A percentile compares a stretch with the other conserved stretches of the same genome.
phyloP scores from a whole-genome alignment of 1,284 basidiomycete genomes.

The Phaffia rhodozyma region DNA sequence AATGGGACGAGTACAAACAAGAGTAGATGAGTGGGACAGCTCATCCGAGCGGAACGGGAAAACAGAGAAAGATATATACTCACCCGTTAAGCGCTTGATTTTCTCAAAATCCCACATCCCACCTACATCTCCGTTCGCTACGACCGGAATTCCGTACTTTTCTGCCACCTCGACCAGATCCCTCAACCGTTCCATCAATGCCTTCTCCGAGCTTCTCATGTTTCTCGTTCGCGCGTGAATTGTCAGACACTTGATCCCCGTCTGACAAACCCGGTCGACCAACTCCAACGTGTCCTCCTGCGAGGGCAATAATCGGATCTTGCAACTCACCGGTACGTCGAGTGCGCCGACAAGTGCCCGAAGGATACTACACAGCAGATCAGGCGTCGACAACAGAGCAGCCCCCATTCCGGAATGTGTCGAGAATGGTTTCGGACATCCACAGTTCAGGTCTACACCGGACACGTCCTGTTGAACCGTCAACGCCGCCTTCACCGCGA shows the following conservation, averaged over 20 bases:
- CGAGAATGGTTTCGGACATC: constrained; percentile 91
- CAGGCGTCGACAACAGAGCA: constrained; percentile 80
- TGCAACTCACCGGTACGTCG: constrained; percentile 73
- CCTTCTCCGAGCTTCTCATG: constrained; percentile 76
- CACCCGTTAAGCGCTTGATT: constrained; percentile 62
- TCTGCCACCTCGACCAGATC: constrained; percentile 63
- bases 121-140: constrained; percentile 88
- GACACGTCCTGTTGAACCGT: constrained; percentile 79
- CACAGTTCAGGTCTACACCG: constrained; percentile 90
- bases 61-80: constrained; percentile 14
- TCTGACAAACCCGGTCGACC: constrained; percentile 71
- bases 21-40: constrained; percentile 5
- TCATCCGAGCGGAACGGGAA: constrained; percentile 5
- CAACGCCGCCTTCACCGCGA: constrained; percentile 83
- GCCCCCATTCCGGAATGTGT: constrained; percentile 95
- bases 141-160: constrained; percentile 55
- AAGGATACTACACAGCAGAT: constrained; percentile 77
- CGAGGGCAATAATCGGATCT: constrained; percentile 78
- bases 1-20: not conserved
- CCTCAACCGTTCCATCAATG: constrained; percentile 61
- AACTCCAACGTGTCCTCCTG: constrained; percentile 79
- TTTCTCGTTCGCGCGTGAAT: constrained; percentile 90
- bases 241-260: constrained; percentile 79
- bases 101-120: constrained; percentile 64
- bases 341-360: constrained; percentile 60